A percentile compares a stretch with the other conserved stretches of the same genome.
phyloP scores from a whole-genome alignment of 208 protist genomes.

The Leishmania arabica region DNA sequence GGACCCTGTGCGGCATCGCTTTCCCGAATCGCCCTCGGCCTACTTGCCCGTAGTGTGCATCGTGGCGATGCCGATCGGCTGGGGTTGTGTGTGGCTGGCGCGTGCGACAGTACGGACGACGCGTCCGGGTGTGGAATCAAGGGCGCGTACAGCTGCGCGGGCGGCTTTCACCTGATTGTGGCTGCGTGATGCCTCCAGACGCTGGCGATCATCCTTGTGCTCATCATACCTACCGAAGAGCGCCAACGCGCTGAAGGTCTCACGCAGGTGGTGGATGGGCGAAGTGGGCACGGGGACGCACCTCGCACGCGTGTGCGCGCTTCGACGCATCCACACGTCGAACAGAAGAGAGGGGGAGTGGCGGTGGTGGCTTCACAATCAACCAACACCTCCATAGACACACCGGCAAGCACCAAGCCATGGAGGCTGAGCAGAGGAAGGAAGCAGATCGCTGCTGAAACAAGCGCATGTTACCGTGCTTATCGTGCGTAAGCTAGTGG shows the following conservation, averaged over 20 bases:
- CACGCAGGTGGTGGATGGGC: background rate
- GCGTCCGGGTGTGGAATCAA: background rate
- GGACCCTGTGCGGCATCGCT: conserved; percentile 26
- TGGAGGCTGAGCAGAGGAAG: background rate
- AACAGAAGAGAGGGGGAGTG: background rate
- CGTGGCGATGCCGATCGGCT: conserved; percentile 29
- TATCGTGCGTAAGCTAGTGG: background rate
- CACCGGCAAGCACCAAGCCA: background rate
- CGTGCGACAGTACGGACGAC: conserved; percentile 13
- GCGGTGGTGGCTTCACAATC: background rate
- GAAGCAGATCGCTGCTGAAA: background rate
- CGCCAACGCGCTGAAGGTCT: background rate
- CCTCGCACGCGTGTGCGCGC: background rate
- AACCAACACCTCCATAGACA: background rate
- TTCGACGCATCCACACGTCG: no score
- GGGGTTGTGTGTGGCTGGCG: conserved; percentile 37
- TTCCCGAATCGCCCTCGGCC: conserved; percentile 10
- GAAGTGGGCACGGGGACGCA: background rate
- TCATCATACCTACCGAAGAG: background rate
- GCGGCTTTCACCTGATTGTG: conserved; percentile 32
- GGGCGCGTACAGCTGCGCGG: conserved; percentile 1
- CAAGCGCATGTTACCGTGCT: background rate
- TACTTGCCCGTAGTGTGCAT: conserved; percentile 26
- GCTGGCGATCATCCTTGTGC: conserved; percentile 24
- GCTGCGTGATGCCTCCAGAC: conserved; percentile 44